Base-by-base conservation (phyloP, 2,329 filamentous ascomycete species). In the Talaromyces sp. region DNA sequence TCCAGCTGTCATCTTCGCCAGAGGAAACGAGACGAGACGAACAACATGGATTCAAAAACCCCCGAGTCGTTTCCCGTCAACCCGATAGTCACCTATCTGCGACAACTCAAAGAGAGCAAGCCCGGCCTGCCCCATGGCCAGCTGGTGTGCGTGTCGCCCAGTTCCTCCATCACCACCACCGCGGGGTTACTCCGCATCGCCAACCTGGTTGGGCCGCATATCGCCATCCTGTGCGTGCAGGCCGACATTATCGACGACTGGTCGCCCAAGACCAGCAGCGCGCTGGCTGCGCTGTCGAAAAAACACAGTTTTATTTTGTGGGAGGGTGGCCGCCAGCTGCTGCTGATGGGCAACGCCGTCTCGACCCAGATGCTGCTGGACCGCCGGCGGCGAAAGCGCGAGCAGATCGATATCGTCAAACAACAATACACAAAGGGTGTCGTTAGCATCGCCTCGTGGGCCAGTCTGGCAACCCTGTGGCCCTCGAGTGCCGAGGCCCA, bases 171-270 rank as follows among this genome's bases (percentile, higher is more conserved):
- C 62, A 80, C 79, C 54, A 84, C 79, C 54, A 83, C 83, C 11
- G 77, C 79, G 56, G 77, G 83, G 65, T 77, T 87, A 19, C 70
- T 87, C 19, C 75, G 77, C 50, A 73, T 87, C 10, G 83, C 83
- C 31, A 80, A 84, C 63, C 79, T 85, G 38, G 77, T 86, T 17
- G 84, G 85, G 61, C 83, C 85, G 65, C 79, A 81, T 62, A 86
- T 87, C 60, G 84, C 82, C 64, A 71, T 86, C 29, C 75, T 87
- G 59, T 84, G 86, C 71, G 83, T 85, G 4, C 83, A 86, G 67
- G 83, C 82, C 59, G 84, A 87, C 71, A 84, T 84, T 57, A 81
- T 87, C 65, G 79, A 81, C 63, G 84, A 87, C 70, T 87, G 84
- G 78, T 80, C 79, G 14, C 80, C 83, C 61, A 77, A 82, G 60